phyloP scores from a whole-genome alignment of 2,329 filamentous ascomycete species.

The Fusarium ramigenum region DNA sequence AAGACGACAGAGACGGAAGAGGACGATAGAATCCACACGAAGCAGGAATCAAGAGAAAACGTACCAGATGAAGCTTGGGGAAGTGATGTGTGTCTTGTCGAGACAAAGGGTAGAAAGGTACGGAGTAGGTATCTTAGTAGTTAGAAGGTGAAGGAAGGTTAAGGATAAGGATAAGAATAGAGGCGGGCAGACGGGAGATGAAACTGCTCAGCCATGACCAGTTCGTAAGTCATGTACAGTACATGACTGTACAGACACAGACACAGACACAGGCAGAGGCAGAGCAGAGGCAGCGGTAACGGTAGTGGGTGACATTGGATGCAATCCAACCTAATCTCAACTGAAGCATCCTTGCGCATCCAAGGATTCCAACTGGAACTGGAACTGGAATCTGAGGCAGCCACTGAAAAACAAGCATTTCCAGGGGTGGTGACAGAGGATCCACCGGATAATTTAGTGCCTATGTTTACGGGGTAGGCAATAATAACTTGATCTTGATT shows the following conservation, averaged over 20 bases:
- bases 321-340: constrained; percentile 34
- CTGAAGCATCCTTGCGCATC: constrained; percentile 27
- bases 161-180: constrained; percentile 15
- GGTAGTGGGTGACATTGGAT: constrained; percentile 23
- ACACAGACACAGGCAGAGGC: neutral
- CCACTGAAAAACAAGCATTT: constrained; percentile 38
- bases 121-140: neutral
- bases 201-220: constrained; percentile 23
- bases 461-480: neutral
- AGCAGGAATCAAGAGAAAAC: neutral
- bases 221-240: constrained; percentile 11
- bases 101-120: neutral
- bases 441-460: neutral
- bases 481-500: constrained; percentile 2
- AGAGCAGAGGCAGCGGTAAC: neutral
- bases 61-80: constrained; percentile 15
- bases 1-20: neutral
- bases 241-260: neutral
- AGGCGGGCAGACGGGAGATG: constrained; percentile 19
- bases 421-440: constrained; percentile 22
- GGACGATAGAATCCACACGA: neutral
- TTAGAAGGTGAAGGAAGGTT: neutral
- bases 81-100: neutral
- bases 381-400: constrained; percentile 16
- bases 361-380: constrained; percentile 22